Evolutionary conservation across 805 yeast species (phyloP).

Genomic region (Saccharomycopsis fibuligera): DNA sequence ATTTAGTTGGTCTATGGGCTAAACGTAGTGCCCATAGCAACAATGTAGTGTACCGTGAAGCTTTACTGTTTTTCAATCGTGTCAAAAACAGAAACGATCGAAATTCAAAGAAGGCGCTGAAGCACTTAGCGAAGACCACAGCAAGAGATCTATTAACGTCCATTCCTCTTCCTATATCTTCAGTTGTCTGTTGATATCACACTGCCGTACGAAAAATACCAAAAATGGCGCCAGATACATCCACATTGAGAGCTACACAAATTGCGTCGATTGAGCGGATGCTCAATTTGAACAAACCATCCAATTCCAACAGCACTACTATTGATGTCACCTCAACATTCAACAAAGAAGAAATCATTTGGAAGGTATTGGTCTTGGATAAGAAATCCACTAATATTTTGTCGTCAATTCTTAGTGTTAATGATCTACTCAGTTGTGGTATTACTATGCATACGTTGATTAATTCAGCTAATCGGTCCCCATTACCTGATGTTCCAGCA

Average conservation of each 20-base stretch:
- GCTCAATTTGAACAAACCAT: slow-evolving; percentile 65
- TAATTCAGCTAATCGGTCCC: slow-evolving; percentile 56
- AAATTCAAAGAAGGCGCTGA: not conserved
- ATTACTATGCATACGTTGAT: slow-evolving; percentile 84
- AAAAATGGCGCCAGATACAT: no score
- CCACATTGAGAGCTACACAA: slow-evolving; percentile 14
- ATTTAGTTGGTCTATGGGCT: no score
- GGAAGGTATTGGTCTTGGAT: slow-evolving; percentile 91
- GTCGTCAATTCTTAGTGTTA: slow-evolving; percentile 87
- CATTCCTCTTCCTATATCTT: not conserved
- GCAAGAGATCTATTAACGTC: not conserved
- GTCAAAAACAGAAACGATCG: not conserved
- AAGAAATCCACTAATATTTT: slow-evolving; percentile 73
- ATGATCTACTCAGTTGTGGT: slow-evolving; percentile 84
- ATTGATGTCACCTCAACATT: slow-evolving; percentile 49
- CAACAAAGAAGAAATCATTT: slow-evolving; percentile 61
- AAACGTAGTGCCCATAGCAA: no score
- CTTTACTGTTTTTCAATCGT: not conserved
- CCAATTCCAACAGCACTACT: slow-evolving; percentile 37
- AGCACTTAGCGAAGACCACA: no score
- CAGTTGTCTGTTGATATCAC: not conserved
- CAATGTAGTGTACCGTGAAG: not conserved
- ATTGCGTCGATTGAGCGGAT: slow-evolving; percentile 60
- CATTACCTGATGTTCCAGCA: slow-evolving; percentile 91
- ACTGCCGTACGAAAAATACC: not conserved